A percentile compares a stretch with the other conserved stretches of the same genome.
Conservation (phyloP, 805 yeast species). For the Starmera amethionina region DNA sequence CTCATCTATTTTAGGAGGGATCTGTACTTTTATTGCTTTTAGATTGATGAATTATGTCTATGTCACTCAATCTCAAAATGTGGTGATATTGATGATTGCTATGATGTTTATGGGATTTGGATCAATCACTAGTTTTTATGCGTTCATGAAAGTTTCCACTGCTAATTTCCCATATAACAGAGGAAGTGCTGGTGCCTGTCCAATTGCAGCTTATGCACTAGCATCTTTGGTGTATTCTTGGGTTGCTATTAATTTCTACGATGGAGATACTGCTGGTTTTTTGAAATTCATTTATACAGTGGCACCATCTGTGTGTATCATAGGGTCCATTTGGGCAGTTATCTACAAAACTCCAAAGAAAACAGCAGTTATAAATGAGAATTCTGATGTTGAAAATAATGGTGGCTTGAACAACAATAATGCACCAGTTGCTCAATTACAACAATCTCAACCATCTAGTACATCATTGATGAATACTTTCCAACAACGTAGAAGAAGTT, state of each 20-base stretch:
- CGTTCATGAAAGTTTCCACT: slow-evolving; percentile 37
- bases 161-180: slow-evolving; percentile 62
- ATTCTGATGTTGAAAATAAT: too few relatives aligned
- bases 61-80: slow-evolving; percentile 25
- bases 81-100: slow-evolving; percentile 35
- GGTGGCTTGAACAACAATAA: too few relatives aligned
- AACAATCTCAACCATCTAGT: background rate
- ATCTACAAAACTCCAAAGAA: slow-evolving; percentile 10
- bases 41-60: slow-evolving; percentile 39
- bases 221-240: slow-evolving; percentile 59
- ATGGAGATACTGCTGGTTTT: slow-evolving; percentile 43
- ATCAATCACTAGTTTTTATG: slow-evolving; percentile 48
- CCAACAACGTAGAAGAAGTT: slow-evolving; percentile 10
- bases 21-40: slow-evolving; percentile 46
- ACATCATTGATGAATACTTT: slow-evolving; percentile 4
- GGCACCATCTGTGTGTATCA: slow-evolving; percentile 28
- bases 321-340: slow-evolving; percentile 22
- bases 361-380: slow-evolving; percentile 2
- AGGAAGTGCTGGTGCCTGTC: slow-evolving; percentile 27
- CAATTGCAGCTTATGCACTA: slow-evolving; percentile 41
- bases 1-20: slow-evolving; percentile 46
- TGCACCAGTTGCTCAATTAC: too few relatives aligned
- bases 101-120: slow-evolving; percentile 55
- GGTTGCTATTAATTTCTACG: slow-evolving; percentile 42
- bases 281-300: slow-evolving; percentile 44